phyloP scores from a whole-genome alignment of 495 filamentous ascomycete genomes.

The Penicillium parvum region DNA sequence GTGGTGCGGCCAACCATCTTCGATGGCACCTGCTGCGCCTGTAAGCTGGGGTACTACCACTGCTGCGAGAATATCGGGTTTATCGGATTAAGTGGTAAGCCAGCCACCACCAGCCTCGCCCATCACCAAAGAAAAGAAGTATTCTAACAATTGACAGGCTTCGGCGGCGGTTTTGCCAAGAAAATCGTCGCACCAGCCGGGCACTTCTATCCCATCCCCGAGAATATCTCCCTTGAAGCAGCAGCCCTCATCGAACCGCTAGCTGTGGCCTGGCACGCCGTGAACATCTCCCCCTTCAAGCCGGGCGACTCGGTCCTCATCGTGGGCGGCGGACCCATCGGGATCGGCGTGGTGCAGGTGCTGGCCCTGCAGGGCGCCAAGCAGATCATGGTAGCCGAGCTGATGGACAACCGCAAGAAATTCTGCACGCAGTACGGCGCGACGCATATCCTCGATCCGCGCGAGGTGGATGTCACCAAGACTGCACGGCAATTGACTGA shows the following conservation, averaged over 20 bases:
- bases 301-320: conserved; percentile 43
- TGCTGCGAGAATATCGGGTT: conserved; percentile 59
- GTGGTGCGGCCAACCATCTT: conserved; percentile 59
- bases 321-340: conserved; percentile 57
- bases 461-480: conserved; percentile 46
- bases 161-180: conserved; percentile 25
- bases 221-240: conserved; percentile 15
- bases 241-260: conserved; percentile 56
- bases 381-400: conserved; percentile 53
- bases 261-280: conserved; percentile 59
- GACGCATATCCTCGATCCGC: conserved; percentile 51
- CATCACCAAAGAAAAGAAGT: not conserved
- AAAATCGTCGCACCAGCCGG: conserved; percentile 24
- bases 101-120: no score
- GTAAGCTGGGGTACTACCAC: conserved; percentile 48
- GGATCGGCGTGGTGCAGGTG: conserved; percentile 51
- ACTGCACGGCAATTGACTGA: conserved; percentile 42
- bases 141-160: conserved; percentile 10
- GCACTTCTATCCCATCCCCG: conserved; percentile 27
- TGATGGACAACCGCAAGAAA: conserved; percentile 43
- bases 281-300: conserved; percentile 47
- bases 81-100: conserved; percentile 50
- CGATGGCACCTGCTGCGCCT: conserved; percentile 51
- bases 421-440: conserved; percentile 52
- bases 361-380: conserved; percentile 45